Conservation (phyloP, 805 yeast species). For the Kodamaea laetipori region DNA sequence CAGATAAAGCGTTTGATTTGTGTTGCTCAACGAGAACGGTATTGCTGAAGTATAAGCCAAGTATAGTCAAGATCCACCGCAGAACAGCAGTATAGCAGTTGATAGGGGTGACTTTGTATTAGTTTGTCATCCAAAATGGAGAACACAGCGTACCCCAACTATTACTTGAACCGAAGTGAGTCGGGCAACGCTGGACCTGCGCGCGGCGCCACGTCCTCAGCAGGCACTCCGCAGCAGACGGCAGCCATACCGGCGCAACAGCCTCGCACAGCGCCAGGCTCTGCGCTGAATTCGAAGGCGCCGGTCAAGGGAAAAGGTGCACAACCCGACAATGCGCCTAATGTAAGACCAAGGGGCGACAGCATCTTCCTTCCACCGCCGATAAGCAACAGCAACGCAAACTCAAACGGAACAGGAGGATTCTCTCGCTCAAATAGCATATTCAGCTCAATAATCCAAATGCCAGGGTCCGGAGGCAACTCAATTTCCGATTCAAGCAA, state of each 20-base stretch:
- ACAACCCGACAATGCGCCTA: neutral
- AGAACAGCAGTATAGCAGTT: too few relatives aligned
- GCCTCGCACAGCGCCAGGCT: neutral
- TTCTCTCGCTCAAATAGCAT: conserved; percentile 13
- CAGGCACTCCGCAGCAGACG: neutral
- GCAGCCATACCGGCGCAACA: conserved; percentile 1
- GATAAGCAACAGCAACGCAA: conserved; percentile 2
- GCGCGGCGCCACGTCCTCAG: neutral
- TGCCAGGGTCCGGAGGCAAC: conserved; percentile 38
- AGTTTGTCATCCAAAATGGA: conserved; percentile 6
- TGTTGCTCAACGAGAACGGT: too few relatives aligned
- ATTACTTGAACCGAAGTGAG: conserved; percentile 11
- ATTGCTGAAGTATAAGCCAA: too few relatives aligned
- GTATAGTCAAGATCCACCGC: too few relatives aligned
- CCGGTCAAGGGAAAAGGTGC: neutral
- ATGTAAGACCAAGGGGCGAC: conserved; percentile 38
- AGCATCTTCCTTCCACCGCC: conserved; percentile 13
- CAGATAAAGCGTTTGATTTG: too few relatives aligned
- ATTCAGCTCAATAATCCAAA: conserved; percentile 39
- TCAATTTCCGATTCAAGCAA: conserved; percentile 31
- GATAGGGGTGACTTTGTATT: too few relatives aligned
- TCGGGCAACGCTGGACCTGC: conserved; percentile 2
- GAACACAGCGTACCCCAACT: conserved; percentile 11
- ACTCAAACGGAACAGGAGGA: conserved; percentile 8
- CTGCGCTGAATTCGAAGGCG: neutral